These are phyloP conservation scores for Fusarium nurragi DNA, from an alignment of 2,329 filamentous ascomycete genomes.

Conservation along the genomic window DNA sequence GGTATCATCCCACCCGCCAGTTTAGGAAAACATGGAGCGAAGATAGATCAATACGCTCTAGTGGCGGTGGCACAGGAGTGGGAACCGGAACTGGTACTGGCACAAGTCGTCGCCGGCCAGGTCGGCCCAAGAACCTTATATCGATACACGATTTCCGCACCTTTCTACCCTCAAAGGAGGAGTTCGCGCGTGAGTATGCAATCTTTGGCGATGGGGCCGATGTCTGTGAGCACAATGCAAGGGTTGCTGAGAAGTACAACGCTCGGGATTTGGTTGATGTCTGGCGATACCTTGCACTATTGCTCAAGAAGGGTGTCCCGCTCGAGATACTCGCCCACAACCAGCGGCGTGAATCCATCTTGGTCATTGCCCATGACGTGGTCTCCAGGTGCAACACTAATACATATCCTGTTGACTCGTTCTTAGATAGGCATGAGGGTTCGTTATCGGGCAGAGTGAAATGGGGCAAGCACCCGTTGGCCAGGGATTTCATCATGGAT, in stretches of 20 bases:
- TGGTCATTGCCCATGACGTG: constrained; percentile 74
- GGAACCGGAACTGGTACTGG: constrained; percentile 62
- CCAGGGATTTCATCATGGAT: constrained; percentile 67
- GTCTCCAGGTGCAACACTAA: constrained; percentile 52
- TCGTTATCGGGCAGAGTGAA: constrained; percentile 68
- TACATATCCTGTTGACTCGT: constrained; percentile 15
- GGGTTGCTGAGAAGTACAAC: constrained; percentile 76
- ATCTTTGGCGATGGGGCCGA: constrained; percentile 85
- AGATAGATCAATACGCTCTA: constrained; percentile 67
- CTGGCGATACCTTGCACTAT: constrained; percentile 82
- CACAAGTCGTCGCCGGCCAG: constrained; percentile 59
- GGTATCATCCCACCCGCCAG: constrained; percentile 63
- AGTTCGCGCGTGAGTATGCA: constrained; percentile 80
- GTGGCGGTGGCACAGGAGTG: constrained; percentile 65
- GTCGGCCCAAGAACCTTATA: constrained; percentile 72
- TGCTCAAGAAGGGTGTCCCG: constrained; percentile 80
- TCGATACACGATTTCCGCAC: constrained; percentile 76
- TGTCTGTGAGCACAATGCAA: constrained; percentile 85
- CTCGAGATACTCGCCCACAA: constrained; percentile 69
- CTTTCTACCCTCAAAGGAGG: constrained; percentile 79
- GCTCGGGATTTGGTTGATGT: constrained; percentile 78
- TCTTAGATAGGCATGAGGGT: constrained; percentile 22
- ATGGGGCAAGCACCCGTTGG: constrained; percentile 74
- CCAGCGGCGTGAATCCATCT: constrained; percentile 66
- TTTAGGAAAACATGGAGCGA: constrained; percentile 66